These are phyloP conservation scores for Oidiodendron maius DNA, from an alignment of 495 filamentous ascomycete species.

Conservation along the genomic window DNA sequence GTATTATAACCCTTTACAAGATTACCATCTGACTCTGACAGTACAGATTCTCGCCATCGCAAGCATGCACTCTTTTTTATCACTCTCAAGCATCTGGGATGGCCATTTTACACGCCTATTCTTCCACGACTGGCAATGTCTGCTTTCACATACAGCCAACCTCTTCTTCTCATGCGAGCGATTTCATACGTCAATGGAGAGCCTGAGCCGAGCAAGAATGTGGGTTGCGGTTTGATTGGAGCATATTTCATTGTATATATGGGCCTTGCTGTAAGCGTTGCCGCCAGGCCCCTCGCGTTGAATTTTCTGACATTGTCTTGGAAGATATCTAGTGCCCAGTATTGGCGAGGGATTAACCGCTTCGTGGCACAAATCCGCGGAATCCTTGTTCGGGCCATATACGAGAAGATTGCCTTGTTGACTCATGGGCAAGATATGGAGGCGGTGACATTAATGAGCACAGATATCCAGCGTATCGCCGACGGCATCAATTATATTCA, in stretches of 20 bases:
- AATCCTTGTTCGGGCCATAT: conserved; percentile 36
- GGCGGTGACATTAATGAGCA: conserved; percentile 58
- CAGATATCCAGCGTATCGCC: conserved; percentile 32
- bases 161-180: conserved; percentile 45
- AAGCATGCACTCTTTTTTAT: background rate
- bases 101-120: conserved; percentile 26
- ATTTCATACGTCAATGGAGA: conserved; percentile 28
- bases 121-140: conserved; percentile 38
- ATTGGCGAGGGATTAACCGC: conserved; percentile 43
- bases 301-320: conserved; percentile 26
- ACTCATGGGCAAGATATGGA: too few relatives aligned
- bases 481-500: conserved; percentile 9
- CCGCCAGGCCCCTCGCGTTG: conserved; percentile 18
- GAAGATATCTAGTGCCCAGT: conserved; percentile 22
- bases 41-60: too few relatives aligned
- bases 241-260: conserved; percentile 20
- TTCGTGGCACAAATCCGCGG: conserved; percentile 24
- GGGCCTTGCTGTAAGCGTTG: conserved; percentile 34
- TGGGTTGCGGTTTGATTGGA: background rate
- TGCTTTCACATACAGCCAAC: conserved; percentile 59
- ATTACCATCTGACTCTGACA: too few relatives aligned
- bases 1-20: too few relatives aligned
- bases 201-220: background rate
- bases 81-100: conserved; percentile 30
- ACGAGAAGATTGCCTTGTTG: conserved; percentile 40